Base-by-base conservation (phyloP, 1,284 basidiomycete species). In the Hortiboletus rubellus region DNA sequence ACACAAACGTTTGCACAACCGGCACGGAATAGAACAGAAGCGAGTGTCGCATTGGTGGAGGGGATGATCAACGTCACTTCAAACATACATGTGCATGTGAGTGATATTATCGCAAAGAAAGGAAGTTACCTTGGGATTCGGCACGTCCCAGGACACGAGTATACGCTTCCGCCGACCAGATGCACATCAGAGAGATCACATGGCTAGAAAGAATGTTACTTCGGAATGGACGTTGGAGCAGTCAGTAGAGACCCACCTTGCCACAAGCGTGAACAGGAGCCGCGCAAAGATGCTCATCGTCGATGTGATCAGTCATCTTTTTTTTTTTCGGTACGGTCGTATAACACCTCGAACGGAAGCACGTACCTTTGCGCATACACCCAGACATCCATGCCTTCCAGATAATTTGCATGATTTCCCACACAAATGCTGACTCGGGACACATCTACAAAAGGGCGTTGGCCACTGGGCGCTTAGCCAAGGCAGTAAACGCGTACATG, bases 1-100 rank as follows among this genome's bases (percentile, higher is more conserved):
- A 57, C 84, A 86, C 6, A 83, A 67, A 15, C 82, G 74, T 58
- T 77, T 79, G 64, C 84, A 86, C 5, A 85, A 62, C 50, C 79
- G 72, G 60, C 83, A 86, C 7, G 66, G 61, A 6, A 85, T 63
- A 1, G 84, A 82, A 60, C 84, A 86, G 31, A 77, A 74, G n/a
- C 74, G 69, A n/a, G 74, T 73, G 36, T 80, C 77, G 52, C 84
- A 72, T 83, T 46, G 82, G 66, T 86, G 85, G 5, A 68, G 62
- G 4, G 57, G 46, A 59, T 86, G 84, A 1, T 69, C 60, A 22
- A 75, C 65, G 18, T 81, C 74, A 54, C 84, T 73, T 58, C 36
- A 42, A 54, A 50, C 0, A 27, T 1, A 5, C 17, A 30, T 54
- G 12, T 53, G 46, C n/a, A 6, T 10, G 7, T 27, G 31, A 33